Conservation (phyloP, 2,329 filamentous ascomycete genomes). For the Alternaria alternata region DNA sequence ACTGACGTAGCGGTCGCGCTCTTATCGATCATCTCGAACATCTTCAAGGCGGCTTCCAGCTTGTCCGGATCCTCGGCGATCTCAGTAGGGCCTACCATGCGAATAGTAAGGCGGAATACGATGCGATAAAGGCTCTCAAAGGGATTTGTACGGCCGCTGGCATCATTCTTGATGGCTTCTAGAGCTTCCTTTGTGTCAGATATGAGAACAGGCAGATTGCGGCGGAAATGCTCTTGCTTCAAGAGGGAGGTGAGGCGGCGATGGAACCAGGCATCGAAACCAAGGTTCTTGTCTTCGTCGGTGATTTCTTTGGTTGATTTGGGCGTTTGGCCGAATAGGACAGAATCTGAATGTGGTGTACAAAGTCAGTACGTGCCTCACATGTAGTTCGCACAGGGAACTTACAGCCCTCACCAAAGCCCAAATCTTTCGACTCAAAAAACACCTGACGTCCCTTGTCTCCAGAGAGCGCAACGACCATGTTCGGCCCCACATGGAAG, state of each 20-base stretch:
- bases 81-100: constrained; percentile 62
- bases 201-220: constrained; percentile 54
- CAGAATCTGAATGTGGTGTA: constrained; percentile 22
- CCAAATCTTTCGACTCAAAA: constrained; percentile 57
- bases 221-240: constrained; percentile 39
- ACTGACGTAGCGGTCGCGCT: constrained; percentile 56
- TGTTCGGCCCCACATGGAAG: constrained; percentile 58
- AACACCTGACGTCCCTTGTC: constrained; percentile 54
- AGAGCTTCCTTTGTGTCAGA: constrained; percentile 51
- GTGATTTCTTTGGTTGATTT: constrained; percentile 18
- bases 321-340: constrained; percentile 37
- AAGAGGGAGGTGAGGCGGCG: constrained; percentile 31
- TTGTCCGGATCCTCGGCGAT: constrained; percentile 59
- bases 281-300: constrained; percentile 19
- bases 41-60: constrained; percentile 53
- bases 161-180: constrained; percentile 47
- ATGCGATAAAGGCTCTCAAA: constrained; percentile 63
- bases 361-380: neutral
- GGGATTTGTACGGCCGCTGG: constrained; percentile 57
- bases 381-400: neutral
- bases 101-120: constrained; percentile 66
- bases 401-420: constrained; percentile 52
- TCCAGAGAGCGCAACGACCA: constrained; percentile 57
- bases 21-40: constrained; percentile 59
- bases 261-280: constrained; percentile 31